phyloP scores from a whole-genome alignment of 1,284 basidiomycete genomes.

The Sanghuangporus weigelae region DNA sequence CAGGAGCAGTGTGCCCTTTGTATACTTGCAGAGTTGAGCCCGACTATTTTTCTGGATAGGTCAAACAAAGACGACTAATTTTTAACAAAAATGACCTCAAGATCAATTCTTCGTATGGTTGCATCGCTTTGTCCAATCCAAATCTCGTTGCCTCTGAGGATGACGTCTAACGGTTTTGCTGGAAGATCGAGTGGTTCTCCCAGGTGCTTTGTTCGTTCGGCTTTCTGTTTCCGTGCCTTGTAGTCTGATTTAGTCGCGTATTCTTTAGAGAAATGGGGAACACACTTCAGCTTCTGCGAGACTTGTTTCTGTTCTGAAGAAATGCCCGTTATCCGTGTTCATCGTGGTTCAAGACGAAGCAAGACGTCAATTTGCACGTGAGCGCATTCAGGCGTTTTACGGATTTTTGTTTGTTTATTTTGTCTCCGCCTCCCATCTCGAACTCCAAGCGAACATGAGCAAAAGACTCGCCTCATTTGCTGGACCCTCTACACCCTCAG shows the following conservation, averaged over 20 bases:
- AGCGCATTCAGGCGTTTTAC: neutral
- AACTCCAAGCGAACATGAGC: constrained; percentile 25
- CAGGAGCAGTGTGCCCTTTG: constrained; percentile 82
- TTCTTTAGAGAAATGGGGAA: constrained; percentile 18
- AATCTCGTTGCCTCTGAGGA: constrained; percentile 56
- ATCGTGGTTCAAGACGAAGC: constrained; percentile 5
- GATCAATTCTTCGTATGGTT: constrained; percentile 63
- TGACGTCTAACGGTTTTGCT: constrained; percentile 70
- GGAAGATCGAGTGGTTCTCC: constrained; percentile 74
- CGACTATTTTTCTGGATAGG: constrained; percentile 43
- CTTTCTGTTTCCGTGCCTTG: constrained; percentile 67
- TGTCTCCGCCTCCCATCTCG: neutral
- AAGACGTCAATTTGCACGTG: neutral
- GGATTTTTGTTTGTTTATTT: neutral
- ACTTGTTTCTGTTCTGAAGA: constrained; percentile 72
- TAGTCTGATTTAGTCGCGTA: constrained; percentile 13
- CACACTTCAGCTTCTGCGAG: constrained; percentile 62
- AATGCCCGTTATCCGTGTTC: constrained; percentile 27
- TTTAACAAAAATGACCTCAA: constrained; percentile 49
- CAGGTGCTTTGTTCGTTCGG: constrained; percentile 62
- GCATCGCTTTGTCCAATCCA: constrained; percentile 88
- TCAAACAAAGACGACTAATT: constrained; percentile 12
- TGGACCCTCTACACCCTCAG: constrained; percentile 66
- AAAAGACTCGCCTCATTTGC: constrained; percentile 66
- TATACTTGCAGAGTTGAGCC: constrained; percentile 73